Evolutionary conservation across 1,284 basidiomycete species (phyloP).

Genomic region (Xerocomus amazonicus): DNA sequence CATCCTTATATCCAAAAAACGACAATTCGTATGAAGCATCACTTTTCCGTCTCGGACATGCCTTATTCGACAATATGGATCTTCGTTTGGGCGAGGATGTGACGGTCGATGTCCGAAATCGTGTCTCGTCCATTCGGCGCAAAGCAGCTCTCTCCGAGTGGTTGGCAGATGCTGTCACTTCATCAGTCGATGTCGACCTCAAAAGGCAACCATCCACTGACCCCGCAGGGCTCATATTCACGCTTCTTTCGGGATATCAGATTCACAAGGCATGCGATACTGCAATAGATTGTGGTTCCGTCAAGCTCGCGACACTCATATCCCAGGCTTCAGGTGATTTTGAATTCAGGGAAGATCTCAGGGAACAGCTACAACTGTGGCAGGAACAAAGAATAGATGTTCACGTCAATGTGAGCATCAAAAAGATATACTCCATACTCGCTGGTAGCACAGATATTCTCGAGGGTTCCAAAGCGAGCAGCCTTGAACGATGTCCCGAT

Average conservation of each 20-base stretch:
- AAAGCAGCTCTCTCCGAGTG: conserved; percentile 84
- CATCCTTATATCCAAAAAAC: conserved; percentile 65
- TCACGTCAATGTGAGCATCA: conserved; percentile 67
- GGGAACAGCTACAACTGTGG: conserved; percentile 83
- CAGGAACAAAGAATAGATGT: conserved; percentile 71
- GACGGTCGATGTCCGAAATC: conserved; percentile 56
- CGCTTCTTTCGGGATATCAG: conserved; percentile 85
- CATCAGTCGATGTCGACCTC: conserved; percentile 75
- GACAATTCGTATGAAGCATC: conserved; percentile 77
- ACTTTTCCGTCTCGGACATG: conserved; percentile 85
- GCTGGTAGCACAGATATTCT: conserved; percentile 74
- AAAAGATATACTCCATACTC: conserved; percentile 83
- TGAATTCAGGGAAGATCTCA: conserved; percentile 73
- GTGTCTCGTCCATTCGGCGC: conserved; percentile 64
- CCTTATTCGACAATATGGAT: conserved; percentile 84
- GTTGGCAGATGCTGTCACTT: conserved; percentile 76
- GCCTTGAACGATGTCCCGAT: conserved; percentile 58
- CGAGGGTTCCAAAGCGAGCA: conserved; percentile 54
- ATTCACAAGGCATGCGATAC: conserved; percentile 78
- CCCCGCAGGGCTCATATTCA: conserved; percentile 62
- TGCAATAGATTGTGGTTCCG: conserved; percentile 74
- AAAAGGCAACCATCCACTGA: conserved; percentile 46
- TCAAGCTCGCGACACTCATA: conserved; percentile 90
- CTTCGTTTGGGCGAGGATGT: conserved; percentile 57
- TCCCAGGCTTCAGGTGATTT: conserved; percentile 85